These are phyloP conservation scores for Eucalyptus pauciflora DNA, from an alignment of 345 rosid species.

Conservation along the genomic window DNA sequence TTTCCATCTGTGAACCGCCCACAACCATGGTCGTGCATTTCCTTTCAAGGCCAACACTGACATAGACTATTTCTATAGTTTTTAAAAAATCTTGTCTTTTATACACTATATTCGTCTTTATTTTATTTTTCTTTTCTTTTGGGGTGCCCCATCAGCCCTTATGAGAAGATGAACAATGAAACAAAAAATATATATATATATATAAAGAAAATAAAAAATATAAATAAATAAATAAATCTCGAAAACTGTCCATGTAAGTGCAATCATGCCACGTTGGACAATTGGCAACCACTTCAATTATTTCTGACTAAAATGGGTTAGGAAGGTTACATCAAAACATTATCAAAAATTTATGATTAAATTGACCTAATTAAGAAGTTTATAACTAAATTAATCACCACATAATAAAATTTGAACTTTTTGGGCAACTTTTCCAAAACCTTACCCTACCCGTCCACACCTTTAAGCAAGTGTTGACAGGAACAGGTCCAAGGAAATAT, in stretches of 20 bases:
- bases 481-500: background rate
- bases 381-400: fast-evolving
- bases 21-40: background rate
- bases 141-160: background rate
- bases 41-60: background rate
- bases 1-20: background rate
- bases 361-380: background rate
- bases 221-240: too few relatives aligned
- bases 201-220: background rate
- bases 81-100: background rate
- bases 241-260: background rate
- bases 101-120: background rate
- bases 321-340: background rate
- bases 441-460: background rate
- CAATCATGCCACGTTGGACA: background rate
- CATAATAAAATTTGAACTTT: background rate
- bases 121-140: background rate
- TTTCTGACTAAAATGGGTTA: background rate
- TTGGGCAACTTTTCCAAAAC: background rate
- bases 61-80: fast-evolving
- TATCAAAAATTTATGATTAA: background rate
- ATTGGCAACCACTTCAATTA: background rate
- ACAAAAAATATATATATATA: background rate
- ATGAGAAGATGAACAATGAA: background rate
- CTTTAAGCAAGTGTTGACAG: background rate